phyloP scores from a whole-genome alignment of 2,329 filamentous ascomycete species.

The Tympanopsis confertula region DNA sequence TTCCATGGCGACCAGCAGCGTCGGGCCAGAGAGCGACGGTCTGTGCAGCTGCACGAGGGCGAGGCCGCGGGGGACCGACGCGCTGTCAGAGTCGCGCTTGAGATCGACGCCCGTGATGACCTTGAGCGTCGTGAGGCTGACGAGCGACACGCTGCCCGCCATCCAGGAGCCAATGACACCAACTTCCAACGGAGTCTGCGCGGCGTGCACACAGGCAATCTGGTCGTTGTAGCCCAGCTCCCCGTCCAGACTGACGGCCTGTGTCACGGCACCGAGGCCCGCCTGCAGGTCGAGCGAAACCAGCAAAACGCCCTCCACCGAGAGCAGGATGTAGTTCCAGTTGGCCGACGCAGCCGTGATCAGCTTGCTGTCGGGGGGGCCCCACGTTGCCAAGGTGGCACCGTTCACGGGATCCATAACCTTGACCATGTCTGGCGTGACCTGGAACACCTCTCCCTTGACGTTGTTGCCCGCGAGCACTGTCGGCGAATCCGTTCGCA shows the following conservation, averaged over 20 bases:
- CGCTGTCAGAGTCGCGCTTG: too few relatives aligned
- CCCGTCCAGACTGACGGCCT: too few relatives aligned
- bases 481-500: neutral
- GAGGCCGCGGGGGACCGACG: neutral
- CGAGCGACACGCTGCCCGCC: neutral
- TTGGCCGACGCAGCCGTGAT: neutral
- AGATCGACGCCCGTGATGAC: neutral
- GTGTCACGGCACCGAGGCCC: too few relatives aligned
- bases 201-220: neutral
- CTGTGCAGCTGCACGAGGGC: neutral
- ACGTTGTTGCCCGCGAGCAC: neutral
- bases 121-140: neutral
- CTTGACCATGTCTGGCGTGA: neutral
- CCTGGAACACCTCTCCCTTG: neutral
- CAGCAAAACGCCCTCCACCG: neutral
- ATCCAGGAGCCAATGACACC: neutral
- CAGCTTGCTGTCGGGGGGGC: neutral
- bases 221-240: neutral
- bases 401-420: neutral
- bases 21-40: too few relatives aligned
- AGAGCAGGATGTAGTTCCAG: neutral
- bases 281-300: neutral
- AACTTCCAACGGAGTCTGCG: neutral
- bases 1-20: neutral
- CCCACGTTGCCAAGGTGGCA: neutral